Base-by-base conservation (phyloP, 306 rosid species). In the Lablab purpureus region DNA sequence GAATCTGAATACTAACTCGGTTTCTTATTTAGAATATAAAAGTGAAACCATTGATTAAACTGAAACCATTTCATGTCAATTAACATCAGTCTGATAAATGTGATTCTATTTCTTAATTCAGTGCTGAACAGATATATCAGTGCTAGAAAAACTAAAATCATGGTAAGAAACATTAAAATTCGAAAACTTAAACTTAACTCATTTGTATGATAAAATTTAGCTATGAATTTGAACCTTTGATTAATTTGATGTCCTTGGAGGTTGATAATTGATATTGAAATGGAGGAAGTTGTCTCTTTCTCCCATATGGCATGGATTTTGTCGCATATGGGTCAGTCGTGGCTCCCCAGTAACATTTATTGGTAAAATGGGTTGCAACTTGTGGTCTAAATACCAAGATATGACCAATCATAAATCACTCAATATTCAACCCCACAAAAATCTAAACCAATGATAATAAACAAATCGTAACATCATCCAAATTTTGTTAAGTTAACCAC, bases 281-380 rank as follows among this genome's bases (percentile, higher is more conserved):
- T 71, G 13, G 30, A 19, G 12, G 18, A 49, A 60, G 19, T 1
- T 72, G 83, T 72, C 83, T 41, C 75, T 81, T 77, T 85, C 81
- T 78, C 49, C 27, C 30, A 30, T 41, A 30, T 77, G 67, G 37
- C 78, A 85, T 72, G 75, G 59, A 73, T 49, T 77, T 81, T 81
- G 85, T 85, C 81, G 71, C 63, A 83, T 55, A 70, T 76, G 69
- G 43, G 28, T 76, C 63, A 40, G 63, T 55, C 37, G 34, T 47
- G 22, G 62, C 17, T 76, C 27, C 23, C 62, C 83, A 67, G 60
- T 59, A 76, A 45, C 66, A 81, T 81, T 81, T 40, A 67, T 67
- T 74, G 63, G 80, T 73, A 71, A 81, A 81, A 23, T 71, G 70
- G 64, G 64, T 67, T 81, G 69, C 65, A 81, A 72, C 56, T 77